Evolutionary conservation across 345 rosid genomes (phyloP).

Genomic region (Gossypium stocksii): DNA sequence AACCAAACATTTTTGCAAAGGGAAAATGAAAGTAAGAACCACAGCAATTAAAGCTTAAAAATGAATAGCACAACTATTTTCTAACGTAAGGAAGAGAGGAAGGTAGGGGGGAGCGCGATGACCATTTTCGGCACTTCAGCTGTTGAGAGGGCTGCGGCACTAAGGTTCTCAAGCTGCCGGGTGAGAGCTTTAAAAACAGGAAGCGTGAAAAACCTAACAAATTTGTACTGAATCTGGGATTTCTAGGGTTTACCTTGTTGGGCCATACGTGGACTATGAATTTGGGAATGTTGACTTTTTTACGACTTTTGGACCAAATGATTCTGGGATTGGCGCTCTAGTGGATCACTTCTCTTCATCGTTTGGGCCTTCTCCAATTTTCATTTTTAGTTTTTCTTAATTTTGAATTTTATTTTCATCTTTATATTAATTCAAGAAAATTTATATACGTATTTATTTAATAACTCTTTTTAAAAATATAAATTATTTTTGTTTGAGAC

Average conservation of each 20-base stretch:
- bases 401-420: no score
- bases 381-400: not conserved
- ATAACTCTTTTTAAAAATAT: no score
- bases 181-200: not conserved
- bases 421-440: no score
- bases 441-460: no score
- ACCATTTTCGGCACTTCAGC: not conserved
- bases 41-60: not conserved
- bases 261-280: not conserved
- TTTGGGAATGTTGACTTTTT: not conserved
- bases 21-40: not conserved
- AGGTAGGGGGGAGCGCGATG: not conserved
- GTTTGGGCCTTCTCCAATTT: not conserved
- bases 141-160: not conserved
- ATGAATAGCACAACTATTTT: not conserved
- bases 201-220: not conserved
- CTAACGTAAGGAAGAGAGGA: not conserved
- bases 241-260: conserved; percentile 1
- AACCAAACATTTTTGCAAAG: not conserved
- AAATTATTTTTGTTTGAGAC: no score
- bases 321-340: not conserved
- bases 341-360: not conserved
- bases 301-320: not conserved
- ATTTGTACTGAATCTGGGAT: not conserved
- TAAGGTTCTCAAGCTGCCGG: not conserved